Conservation (phyloP, 305 asterid genomes). For the Coffea humblotiana region DNA sequence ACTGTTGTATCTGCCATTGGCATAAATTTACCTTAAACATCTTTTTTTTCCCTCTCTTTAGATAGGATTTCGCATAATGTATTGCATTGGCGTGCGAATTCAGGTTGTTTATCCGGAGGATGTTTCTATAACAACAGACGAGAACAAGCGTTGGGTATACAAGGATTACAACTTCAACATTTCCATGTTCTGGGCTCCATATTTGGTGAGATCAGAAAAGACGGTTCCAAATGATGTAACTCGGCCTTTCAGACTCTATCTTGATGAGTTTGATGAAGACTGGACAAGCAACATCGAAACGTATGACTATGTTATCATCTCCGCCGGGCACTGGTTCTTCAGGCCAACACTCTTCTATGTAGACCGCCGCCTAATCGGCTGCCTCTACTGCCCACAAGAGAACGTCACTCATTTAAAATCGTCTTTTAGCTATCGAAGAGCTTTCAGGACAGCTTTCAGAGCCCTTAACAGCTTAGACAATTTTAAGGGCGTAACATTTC, state of each 20-base stretch:
- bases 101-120: slow-evolving; percentile 55
- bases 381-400: slow-evolving; percentile 71
- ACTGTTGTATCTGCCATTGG: background rate
- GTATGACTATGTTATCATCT: slow-evolving; percentile 59
- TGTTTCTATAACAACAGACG: slow-evolving; percentile 32
- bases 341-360: slow-evolving; percentile 67
- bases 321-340: slow-evolving; percentile 85
- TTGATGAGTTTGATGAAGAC: slow-evolving; percentile 56
- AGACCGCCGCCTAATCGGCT: slow-evolving; percentile 48
- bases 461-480: slow-evolving; percentile 36
- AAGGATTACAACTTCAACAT: slow-evolving; percentile 57
- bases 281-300: slow-evolving; percentile 45
- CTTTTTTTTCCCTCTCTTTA: too few relatives aligned
- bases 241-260: slow-evolving; percentile 55
- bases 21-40: background rate
- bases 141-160: slow-evolving; percentile 52
- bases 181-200: slow-evolving; percentile 69
- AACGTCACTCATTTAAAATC: slow-evolving; percentile 47
- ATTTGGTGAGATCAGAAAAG: slow-evolving; percentile 44
- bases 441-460: slow-evolving; percentile 63
- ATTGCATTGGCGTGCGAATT: background rate
- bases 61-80: background rate
- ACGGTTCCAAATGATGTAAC: slow-evolving; percentile 45
- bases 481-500: slow-evolving; percentile 49
- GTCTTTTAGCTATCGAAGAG: slow-evolving; percentile 63